A percentile compares a stretch with the other conserved stretches of the same genome.
Conservation (phyloP, 805 yeast genomes). For the Saturnispora galanensis region DNA sequence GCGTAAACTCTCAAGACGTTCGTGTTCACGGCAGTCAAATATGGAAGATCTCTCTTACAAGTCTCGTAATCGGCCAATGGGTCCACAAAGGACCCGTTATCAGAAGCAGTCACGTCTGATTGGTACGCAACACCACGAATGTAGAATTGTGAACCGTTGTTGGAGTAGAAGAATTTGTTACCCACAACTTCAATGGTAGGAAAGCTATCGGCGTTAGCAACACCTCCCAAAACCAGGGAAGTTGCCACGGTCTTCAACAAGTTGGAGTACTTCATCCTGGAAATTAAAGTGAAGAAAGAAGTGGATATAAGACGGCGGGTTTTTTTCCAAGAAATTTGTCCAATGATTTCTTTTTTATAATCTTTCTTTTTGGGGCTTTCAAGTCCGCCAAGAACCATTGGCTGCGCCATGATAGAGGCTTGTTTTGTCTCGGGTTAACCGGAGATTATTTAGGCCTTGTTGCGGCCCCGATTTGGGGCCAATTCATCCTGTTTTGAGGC, state of each 20-base stretch:
- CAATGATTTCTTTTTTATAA: no score
- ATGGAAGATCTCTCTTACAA: constrained; percentile 77
- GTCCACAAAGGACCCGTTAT: constrained; percentile 40
- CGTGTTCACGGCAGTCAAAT: constrained; percentile 53
- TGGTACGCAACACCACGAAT: constrained; percentile 87
- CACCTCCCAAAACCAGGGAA: constrained; percentile 38
- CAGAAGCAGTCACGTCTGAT: constrained; percentile 44
- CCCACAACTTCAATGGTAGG: constrained; percentile 56
- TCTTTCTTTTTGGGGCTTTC: no score
- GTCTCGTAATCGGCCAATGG: constrained; percentile 64
- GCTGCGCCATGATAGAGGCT: no score
- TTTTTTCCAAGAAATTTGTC: no score
- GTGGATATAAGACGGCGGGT: no score
- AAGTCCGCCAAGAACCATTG: no score
- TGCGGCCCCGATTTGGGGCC: not conserved
- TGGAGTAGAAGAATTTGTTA: constrained; percentile 65
- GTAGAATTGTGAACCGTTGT: constrained; percentile 73
- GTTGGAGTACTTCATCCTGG: constrained; percentile 41
- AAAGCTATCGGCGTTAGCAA: constrained; percentile 22
- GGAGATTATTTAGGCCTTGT: no score
- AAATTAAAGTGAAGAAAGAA: no score
- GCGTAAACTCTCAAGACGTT: constrained; percentile 84
- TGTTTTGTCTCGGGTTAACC: no score
- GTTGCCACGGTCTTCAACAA: constrained; percentile 67
- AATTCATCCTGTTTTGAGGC: not conserved